These are phyloP conservation scores for Hamigera avellanea DNA, from an alignment of 495 filamentous ascomycete genomes.

Conservation along the genomic window DNA sequence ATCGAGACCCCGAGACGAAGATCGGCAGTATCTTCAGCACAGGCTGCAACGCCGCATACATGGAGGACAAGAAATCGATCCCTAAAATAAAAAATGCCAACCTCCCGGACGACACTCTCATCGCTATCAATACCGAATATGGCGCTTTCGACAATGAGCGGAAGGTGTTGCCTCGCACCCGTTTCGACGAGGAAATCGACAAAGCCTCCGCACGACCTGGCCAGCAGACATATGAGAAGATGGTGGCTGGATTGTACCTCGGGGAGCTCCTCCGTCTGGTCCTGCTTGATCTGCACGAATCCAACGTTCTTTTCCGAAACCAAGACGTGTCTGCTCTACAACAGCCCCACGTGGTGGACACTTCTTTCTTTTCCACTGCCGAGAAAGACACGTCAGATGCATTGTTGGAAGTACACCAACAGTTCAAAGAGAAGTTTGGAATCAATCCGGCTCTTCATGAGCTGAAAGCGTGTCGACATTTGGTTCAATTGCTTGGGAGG, in stretches of 20 bases:
- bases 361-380: slow-evolving; percentile 66
- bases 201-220: slow-evolving; percentile 26
- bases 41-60: slow-evolving; percentile 91
- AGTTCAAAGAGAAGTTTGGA: slow-evolving; percentile 58
- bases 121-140: slow-evolving; percentile 97
- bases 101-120: slow-evolving; percentile 64
- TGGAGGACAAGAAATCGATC: slow-evolving; percentile 73
- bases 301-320: slow-evolving; percentile 18
- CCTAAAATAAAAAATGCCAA: slow-evolving; percentile 74
- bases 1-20: slow-evolving; percentile 70
- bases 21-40: slow-evolving; percentile 96
- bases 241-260: slow-evolving; percentile 36
- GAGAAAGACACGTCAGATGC: slow-evolving; percentile 59
- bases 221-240: slow-evolving; percentile 38
- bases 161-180: slow-evolving; percentile 66
- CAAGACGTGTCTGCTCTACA: slow-evolving; percentile 46
- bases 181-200: slow-evolving; percentile 28
- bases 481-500: slow-evolving; percentile 78
- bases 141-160: slow-evolving; percentile 93
- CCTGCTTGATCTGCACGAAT: slow-evolving; percentile 23
- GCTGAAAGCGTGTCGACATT: slow-evolving; percentile 64
- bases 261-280: slow-evolving; percentile 35
- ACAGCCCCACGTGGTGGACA: slow-evolving; percentile 66
- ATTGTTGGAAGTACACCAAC: slow-evolving; percentile 58
- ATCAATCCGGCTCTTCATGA: slow-evolving; percentile 56